Evolutionary conservation across 148 eudicot genomes (phyloP).

Genomic region (Selenicereus undatus): DNA sequence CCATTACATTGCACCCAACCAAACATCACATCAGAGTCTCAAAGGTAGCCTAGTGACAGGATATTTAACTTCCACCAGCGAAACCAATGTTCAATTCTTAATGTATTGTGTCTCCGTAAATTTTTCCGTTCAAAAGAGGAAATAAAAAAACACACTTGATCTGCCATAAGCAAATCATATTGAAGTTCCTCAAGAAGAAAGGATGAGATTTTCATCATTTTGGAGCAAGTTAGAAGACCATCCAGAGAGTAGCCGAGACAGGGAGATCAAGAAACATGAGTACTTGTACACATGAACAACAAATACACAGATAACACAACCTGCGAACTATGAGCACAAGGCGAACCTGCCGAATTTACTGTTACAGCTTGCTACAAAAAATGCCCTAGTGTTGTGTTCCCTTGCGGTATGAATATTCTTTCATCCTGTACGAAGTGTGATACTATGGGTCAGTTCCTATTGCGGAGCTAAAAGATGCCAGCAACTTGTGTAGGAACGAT

Average conservation of each 20-base stretch:
- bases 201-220: no score
- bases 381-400: not conserved
- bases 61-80: no score
- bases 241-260: not conserved
- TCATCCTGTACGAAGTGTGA: conserved; percentile 5
- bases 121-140: no score
- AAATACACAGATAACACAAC: not conserved
- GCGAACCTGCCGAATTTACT: not conserved
- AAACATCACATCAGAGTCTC: no score
- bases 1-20: no score
- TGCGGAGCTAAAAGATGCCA: not conserved
- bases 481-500: not conserved
- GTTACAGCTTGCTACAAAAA: not conserved
- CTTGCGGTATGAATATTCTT: conserved; percentile 9
- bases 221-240: no score
- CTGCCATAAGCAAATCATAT: no score
- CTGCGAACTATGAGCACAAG: not conserved
- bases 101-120: no score
- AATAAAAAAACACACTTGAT: no score
- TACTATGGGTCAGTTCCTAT: not conserved
- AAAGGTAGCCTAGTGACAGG: no score
- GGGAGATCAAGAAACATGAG: not conserved
- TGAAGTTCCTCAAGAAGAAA: no score
- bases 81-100: no score
- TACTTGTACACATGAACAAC: not conserved